phyloP scores from a whole-genome alignment of 495 filamentous ascomycete species.

The Sphaerosporella brunnea region DNA sequence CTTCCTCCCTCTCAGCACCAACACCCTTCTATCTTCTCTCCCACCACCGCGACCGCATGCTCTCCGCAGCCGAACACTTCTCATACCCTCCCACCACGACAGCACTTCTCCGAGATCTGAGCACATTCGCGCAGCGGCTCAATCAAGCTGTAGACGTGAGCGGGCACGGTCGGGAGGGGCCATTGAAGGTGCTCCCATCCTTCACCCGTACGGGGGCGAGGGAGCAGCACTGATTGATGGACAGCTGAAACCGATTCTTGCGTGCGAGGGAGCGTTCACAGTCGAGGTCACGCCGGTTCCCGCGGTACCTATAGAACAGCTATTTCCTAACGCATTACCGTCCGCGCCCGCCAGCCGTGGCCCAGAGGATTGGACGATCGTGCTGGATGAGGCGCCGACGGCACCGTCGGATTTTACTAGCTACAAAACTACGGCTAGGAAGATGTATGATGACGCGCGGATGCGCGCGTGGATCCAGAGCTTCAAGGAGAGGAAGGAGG shows the following conservation, averaged over 20 bases:
- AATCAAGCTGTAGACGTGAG: conserved; percentile 5
- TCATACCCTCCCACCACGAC: conserved; percentile 29
- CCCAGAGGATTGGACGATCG: conserved; percentile 30
- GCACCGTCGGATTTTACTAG: conserved; percentile 45
- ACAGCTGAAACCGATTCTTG: not conserved
- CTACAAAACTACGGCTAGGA: conserved; percentile 56
- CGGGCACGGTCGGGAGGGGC: not conserved
- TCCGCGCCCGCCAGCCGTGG: conserved; percentile 10
- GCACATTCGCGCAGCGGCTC: not conserved
- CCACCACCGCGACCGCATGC: conserved; percentile 64
- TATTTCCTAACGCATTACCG: conserved; percentile 34
- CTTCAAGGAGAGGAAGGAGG: conserved; percentile 41
- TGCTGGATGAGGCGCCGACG: conserved; percentile 38
- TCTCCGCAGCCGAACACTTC: conserved; percentile 54
- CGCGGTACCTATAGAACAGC: conserved; percentile 32
- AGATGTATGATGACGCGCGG: conserved; percentile 47
- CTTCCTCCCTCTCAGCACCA: conserved; percentile 31
- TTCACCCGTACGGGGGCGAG: not conserved
- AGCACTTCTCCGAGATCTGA: not conserved
- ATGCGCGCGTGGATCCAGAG: conserved; percentile 36
- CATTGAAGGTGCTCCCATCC: conserved; percentile 5
- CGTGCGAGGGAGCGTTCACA: conserved; percentile 3
- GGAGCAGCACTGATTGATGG: not conserved
- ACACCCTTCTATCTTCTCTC: conserved; percentile 57
- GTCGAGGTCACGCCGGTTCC: conserved; percentile 36